Evolutionary conservation across 148 eudicot species (phyloP), one percentile per base, ranked within the genome.

Genomic region (Oxyria digyna): DNA sequence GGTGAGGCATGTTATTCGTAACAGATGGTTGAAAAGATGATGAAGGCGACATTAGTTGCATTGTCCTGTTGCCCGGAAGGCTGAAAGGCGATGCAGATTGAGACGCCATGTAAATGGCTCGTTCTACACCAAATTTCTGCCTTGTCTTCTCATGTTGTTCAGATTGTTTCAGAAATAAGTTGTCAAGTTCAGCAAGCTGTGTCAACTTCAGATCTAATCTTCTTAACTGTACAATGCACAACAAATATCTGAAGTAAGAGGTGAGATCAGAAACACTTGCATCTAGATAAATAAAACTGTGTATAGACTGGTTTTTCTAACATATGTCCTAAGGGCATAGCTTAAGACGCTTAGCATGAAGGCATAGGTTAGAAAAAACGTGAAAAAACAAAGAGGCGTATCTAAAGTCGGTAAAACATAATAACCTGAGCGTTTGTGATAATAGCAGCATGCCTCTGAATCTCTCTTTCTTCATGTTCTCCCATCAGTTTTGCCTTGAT

Each of bases 391-490:
- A 27, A 55, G 33, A 13, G 27, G n/a, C n/a, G 26, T 12, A 4
- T 27, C 12, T 26, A 11, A 54, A 13, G 9, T 12, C 33, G 21
- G 8, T 24, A 55, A 55, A 7, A 55, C 33, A 27, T 4, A 26
- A 26, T 23, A 54, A 93, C 98, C 98, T 92, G 96, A 79, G 85
- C 88, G 73, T 86, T 92, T 71, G 89, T 75, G 62, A 93, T 87
- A 83, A 80, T 86, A 72, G 96, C 98, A 80, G 95, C 82, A 35
- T 89, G 79, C 72, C 98, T 79, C 74, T 93, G 98, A 74, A 93
- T 93, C 83, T 93, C 98, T 45, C 96, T 86, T 67, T 93, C 98
- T 84, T 93, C 98, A 45, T 93, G 96, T 46, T 89, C 98, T 68
- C 96, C 94, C 74, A 87, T 86, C 49, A 93, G 77, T 72, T 93